These are phyloP conservation scores for Arachnomyces sp. DNA, from an alignment of 2,329 filamentous ascomycete genomes.

Conservation along the genomic window DNA sequence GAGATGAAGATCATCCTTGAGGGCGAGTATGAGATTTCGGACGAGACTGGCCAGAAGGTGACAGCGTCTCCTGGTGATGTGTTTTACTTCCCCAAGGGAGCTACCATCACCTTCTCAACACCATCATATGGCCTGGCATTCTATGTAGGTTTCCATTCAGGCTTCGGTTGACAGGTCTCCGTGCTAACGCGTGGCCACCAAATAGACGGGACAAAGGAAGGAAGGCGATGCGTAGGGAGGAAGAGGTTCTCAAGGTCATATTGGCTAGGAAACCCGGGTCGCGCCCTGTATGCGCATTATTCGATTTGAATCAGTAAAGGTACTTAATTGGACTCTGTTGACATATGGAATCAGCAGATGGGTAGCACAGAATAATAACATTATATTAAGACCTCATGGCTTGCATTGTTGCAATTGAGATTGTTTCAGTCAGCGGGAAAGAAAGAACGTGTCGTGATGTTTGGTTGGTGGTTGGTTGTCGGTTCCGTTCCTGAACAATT, in stretches of 20 bases:
- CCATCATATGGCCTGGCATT: conserved; percentile 54
- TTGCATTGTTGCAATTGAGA: too few species aligned
- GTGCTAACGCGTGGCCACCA: neutral
- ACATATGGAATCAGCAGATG: too few species aligned
- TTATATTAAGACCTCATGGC: too few species aligned
- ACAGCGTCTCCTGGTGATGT: conserved; percentile 55
- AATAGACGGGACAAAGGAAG: conserved; percentile 9
- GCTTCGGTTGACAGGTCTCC: neutral
- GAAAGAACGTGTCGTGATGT: too few species aligned
- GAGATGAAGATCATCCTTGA: conserved; percentile 69
- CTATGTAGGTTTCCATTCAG: conserved; percentile 31
- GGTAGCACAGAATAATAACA: too few species aligned
- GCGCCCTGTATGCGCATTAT: too few species aligned
- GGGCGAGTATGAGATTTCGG: conserved; percentile 56
- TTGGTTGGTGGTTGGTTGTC: too few species aligned
- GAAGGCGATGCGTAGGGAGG: conserved; percentile 6
- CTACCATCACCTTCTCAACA: conserved; percentile 58
- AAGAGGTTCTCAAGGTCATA: neutral
- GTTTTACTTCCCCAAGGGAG: conserved; percentile 60
- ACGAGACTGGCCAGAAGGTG: conserved; percentile 53
- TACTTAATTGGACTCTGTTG: too few species aligned
- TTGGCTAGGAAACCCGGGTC: too few species aligned
- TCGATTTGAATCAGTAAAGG: too few species aligned
- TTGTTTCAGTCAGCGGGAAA: too few species aligned
- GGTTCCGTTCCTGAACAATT: too few species aligned